Evolutionary conservation across 176 grass and related monocot genomes (phyloP), one percentile per base, ranked within the genome.

Genomic region (Secale cereale): DNA sequence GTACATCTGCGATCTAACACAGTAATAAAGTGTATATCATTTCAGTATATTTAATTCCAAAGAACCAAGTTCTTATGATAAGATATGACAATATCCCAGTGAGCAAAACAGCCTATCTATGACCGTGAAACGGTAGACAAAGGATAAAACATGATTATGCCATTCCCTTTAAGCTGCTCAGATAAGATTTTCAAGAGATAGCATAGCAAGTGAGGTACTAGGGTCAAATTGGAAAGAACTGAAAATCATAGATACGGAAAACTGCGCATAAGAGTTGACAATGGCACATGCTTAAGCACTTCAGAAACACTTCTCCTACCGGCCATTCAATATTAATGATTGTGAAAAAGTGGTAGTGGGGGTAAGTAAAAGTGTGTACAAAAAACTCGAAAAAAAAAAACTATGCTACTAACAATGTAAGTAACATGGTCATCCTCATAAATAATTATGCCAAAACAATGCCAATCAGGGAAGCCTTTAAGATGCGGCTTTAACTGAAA

Each of bases 1-100:
- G 81, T 73, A 98, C 96, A 89, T 95, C 91, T 63, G 93, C 65
- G 65, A 98, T 98, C 96, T 98, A 86, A 66, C 77, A 89, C 70
- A 37, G 69, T 36, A 60, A 14, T 77, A 62, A 86, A 89, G 36
- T 36, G 40, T 54, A 79, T 37, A 59, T 65, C 40, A 82, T 39
- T 81, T n/a, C 20, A 36, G 28, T 62, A 48, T 86, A 33, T 62
- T 85, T 6, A 30, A 72, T 65, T 73, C 57, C 48, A 40, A 29
- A 82, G 25, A 77, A 61, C 12, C 40, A 77, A 33, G 32, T 81
- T 69, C 39, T 29, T 79, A 22, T 57, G 32, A 80, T 68, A 28
- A 50, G 33, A 83, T 81, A 67, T 59, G 28, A 13, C 20, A 74
- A 43, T 65, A 89, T 59, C 20, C 4, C 12, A 33, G n/a, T 37